phyloP scores from a whole-genome alignment of 768 basidiomycete genomes.

The Trametes cingulata region DNA sequence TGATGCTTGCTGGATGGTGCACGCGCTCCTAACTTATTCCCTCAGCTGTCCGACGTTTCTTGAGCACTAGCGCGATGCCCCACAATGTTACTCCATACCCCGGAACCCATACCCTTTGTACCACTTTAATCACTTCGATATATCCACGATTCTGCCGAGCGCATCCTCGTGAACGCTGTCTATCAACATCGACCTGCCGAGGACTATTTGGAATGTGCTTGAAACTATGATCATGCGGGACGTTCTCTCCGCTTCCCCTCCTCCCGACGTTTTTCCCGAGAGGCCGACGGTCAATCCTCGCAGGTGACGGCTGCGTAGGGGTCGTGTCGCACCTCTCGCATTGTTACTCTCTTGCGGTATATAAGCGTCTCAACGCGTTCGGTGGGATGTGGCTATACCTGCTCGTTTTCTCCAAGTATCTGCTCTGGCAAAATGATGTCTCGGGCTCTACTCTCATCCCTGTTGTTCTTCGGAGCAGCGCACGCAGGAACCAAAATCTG shows the following conservation, averaged over 20 bases:
- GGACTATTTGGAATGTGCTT: neutral
- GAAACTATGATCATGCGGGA: constrained; percentile 18
- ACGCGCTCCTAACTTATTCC: constrained; percentile 17
- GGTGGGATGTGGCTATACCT: neutral
- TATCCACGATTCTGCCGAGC: constrained; percentile 28
- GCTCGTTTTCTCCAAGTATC: neutral
- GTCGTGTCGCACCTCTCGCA: neutral
- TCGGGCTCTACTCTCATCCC: constrained; percentile 26
- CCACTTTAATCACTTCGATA: constrained; percentile 20
- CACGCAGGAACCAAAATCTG: constrained; percentile 55
- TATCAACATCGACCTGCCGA: constrained; percentile 25
- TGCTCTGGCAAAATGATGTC: constrained; percentile 32
- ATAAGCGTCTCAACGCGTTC: neutral
- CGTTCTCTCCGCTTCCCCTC: constrained; percentile 4
- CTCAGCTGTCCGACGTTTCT: constrained; percentile 3
- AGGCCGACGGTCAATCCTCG: constrained; percentile 17
- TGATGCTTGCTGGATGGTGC: neutral
- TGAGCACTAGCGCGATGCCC: neutral
- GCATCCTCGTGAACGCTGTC: constrained; percentile 15
- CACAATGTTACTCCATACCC: constrained; percentile 16
- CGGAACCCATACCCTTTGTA: constrained; percentile 19
- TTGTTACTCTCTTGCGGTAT: neutral
- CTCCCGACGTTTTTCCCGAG: constrained; percentile 15
- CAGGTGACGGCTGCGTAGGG: neutral
- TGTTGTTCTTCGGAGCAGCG: constrained; percentile 31